A percentile compares a stretch with the other conserved stretches of the same genome.
Evolutionary conservation across 768 basidiomycete species (phyloP).

Genomic region (Auricularia sp.): DNA sequence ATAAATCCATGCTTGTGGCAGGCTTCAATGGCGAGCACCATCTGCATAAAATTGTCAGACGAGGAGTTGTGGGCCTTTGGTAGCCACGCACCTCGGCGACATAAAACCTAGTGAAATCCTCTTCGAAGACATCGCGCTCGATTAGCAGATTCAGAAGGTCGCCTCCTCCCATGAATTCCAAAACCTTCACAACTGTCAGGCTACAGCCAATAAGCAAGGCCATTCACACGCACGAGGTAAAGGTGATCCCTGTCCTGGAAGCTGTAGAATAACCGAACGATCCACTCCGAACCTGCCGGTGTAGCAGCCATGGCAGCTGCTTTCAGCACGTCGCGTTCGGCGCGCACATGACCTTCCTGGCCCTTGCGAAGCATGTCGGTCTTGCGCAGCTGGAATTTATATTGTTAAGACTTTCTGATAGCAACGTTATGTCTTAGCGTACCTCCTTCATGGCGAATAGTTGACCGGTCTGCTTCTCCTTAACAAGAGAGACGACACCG

Average conservation of each 20-base stretch:
- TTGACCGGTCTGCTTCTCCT: constrained; percentile 65
- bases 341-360: constrained; percentile 94
- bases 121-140: constrained; percentile 82
- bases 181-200: constrained; percentile 37
- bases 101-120: constrained; percentile 89
- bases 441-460: constrained; percentile 98
- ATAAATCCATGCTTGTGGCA: constrained; percentile 95
- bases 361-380: constrained; percentile 92
- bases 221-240: constrained; percentile 62
- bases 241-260: constrained; percentile 93
- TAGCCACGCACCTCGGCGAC: constrained; percentile 65
- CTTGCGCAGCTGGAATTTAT: constrained; percentile 58
- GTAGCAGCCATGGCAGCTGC: constrained; percentile 76
- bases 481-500: constrained; percentile 89
- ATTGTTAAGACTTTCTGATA: constrained; percentile 11
- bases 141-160: constrained; percentile 94
- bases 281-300: constrained; percentile 78
- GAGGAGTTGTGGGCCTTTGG: neutral
- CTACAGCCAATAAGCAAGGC: constrained; percentile 1
- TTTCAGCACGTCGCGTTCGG: constrained; percentile 88
- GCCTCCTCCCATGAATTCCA: constrained; percentile 94
- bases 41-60: constrained; percentile 34
- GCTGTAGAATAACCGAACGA: constrained; percentile 85
- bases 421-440: constrained; percentile 14
- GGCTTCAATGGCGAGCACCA: constrained; percentile 88